phyloP scores from a whole-genome alignment of 805 yeast genomes.

The Candida mattraensis region DNA sequence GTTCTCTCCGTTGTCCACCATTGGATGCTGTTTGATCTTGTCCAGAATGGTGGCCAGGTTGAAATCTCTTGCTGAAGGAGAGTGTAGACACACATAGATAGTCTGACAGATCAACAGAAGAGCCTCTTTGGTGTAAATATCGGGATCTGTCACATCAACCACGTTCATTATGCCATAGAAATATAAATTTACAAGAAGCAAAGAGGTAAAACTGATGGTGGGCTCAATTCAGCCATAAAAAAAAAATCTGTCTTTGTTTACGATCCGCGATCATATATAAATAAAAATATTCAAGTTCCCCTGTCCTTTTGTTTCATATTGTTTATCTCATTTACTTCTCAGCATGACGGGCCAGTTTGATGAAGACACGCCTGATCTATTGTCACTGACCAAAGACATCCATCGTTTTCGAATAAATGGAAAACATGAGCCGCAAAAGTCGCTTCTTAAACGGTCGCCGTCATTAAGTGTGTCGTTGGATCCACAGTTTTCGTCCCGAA shows the following conservation, averaged over 20 bases:
- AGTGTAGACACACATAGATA: conserved; percentile 23
- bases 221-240: no score
- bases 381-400: conserved; percentile 1
- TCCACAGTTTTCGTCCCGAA: conserved; percentile 22
- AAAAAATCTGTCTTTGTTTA: conserved; percentile 2
- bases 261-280: conserved; percentile 7
- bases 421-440: neutral
- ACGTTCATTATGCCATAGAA: conserved; percentile 1
- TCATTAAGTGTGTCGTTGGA: conserved; percentile 20
- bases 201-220: no score
- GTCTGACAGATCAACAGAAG: conserved; percentile 33
- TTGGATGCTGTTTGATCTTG: conserved; percentile 26
- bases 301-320: conserved; percentile 2
- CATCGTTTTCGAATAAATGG: conserved; percentile 9
- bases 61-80: conserved; percentile 14
- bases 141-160: conserved; percentile 15
- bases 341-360: conserved; percentile 5
- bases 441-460: conserved; percentile 8
- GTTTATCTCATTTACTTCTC: conserved; percentile 1
- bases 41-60: conserved; percentile 14
- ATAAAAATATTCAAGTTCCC: neutral
- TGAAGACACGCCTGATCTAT: conserved; percentile 2
- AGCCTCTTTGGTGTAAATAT: conserved; percentile 29
- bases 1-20: conserved; percentile 18
- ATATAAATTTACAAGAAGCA: no score